Conservation (phyloP, 2,329 filamentous ascomycete species). For the Phialophora chinensis region DNA sequence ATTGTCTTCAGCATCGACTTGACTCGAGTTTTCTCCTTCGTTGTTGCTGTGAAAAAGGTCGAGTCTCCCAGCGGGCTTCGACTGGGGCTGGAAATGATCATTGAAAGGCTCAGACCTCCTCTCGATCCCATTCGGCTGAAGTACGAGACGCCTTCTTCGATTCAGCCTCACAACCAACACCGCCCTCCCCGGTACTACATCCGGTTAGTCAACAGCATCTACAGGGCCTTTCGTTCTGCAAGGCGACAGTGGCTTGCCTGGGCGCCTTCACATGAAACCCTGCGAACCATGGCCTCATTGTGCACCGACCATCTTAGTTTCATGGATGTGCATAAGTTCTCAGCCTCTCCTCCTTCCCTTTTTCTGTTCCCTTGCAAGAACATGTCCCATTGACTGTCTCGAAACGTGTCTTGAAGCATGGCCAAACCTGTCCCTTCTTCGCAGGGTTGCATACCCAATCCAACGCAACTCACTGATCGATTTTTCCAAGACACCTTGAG, state of each 20-base stretch:
- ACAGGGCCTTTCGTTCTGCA: not conserved
- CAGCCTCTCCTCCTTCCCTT: not conserved
- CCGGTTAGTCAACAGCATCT: not conserved
- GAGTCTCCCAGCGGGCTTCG: not conserved
- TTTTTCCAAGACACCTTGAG: constrained; percentile 1
- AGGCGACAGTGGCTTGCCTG: not conserved
- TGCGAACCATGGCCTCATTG: not conserved
- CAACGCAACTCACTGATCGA: not conserved
- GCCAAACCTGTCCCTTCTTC: not conserved
- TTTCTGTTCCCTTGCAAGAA: not conserved
- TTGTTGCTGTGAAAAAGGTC: not conserved
- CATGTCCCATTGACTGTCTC: not conserved
- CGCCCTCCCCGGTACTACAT: not conserved
- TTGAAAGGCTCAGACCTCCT: not conserved
- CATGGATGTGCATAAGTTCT: not conserved
- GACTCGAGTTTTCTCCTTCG: not conserved
- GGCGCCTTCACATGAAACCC: not conserved
- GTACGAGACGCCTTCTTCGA: not conserved
- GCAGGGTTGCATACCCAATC: not conserved
- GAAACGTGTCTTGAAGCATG: not conserved
- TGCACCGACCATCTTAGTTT: not conserved
- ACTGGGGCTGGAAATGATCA: not conserved
- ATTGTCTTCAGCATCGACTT: not conserved
- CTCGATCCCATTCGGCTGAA: not conserved
- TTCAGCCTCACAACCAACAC: not conserved